phyloP scores from a whole-genome alignment of 2,329 filamentous ascomycete genomes.

The Nemania bipapillata region DNA sequence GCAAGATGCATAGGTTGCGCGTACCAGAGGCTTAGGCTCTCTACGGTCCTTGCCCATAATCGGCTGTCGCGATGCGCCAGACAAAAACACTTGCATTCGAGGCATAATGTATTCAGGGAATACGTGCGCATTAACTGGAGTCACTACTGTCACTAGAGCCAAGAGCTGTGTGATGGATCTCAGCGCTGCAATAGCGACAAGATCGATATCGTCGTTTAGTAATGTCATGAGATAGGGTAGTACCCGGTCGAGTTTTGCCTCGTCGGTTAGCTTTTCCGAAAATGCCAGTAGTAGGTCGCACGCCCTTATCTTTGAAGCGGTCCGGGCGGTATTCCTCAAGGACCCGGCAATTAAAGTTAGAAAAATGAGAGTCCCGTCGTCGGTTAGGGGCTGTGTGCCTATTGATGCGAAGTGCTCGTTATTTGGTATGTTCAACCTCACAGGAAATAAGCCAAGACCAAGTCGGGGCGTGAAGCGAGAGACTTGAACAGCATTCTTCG shows the following conservation, averaged over 20 bases:
- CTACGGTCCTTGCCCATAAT: slow-evolving; percentile 53
- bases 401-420: slow-evolving; percentile 76
- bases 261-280: slow-evolving; percentile 88
- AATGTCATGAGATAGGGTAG: slow-evolving; percentile 88
- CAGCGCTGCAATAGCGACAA: slow-evolving; percentile 86
- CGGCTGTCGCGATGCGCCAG: slow-evolving; percentile 54
- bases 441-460: slow-evolving; percentile 75
- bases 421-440: slow-evolving; percentile 87
- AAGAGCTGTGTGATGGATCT: slow-evolving; percentile 89
- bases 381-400: slow-evolving; percentile 69
- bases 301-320: slow-evolving; percentile 85
- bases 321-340: slow-evolving; percentile 85
- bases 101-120: slow-evolving; percentile 75
- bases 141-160: slow-evolving; percentile 87
- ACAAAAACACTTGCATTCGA: slow-evolving; percentile 67
- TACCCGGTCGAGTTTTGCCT: slow-evolving; percentile 93
- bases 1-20: slow-evolving; percentile 92
- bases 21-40: slow-evolving; percentile 74
- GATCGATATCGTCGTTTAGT: slow-evolving; percentile 81
- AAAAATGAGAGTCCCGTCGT: slow-evolving; percentile 94
- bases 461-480: slow-evolving; percentile 59
- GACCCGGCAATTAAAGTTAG: slow-evolving; percentile 89
- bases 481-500: slow-evolving; percentile 49
- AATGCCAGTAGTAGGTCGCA: slow-evolving; percentile 94
- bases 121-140: slow-evolving; percentile 76